Evolutionary conservation across 202 grass and related monocot genomes (phyloP), one percentile per base, ranked within the genome.

Genomic region (Saccharum hybrid): DNA sequence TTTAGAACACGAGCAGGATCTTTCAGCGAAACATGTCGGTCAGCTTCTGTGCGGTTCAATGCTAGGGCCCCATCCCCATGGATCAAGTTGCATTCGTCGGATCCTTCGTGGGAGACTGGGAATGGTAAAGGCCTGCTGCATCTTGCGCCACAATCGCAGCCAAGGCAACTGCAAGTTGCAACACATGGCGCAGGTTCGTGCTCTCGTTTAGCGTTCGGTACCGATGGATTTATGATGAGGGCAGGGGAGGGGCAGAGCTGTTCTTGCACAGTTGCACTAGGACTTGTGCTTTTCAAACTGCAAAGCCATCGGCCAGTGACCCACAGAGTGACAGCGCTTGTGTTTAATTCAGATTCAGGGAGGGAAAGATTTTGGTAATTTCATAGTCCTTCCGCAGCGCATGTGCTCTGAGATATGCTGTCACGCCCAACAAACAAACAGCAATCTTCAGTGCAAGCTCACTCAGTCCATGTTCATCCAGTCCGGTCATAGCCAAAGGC

Each of bases 11-110:
- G n/a, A 15, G 8, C 31, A 22, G 21, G 15, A 61, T 13, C 7
- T 38, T 69, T 23, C 86, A 38, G 14, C 26, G 6, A 37, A 34
- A n/a, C 67, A 72, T 73, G n/a, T 7, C 39, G 39, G 5, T 79
- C 49, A 33, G 38, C 14, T 36, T 64, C 64, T 79, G 71, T 57
- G 68, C 40, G 28, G 57, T 66, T 88, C 7, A 83, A 83, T 83
- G 81, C 46, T 39, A 14, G 45, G 80, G 31, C 1, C 38, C 80
- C 84, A 42, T 49, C 74, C 18, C 9, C 36, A 15, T 30, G 42
- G 49, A 40, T 63, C 73, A 78, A 72, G n/a, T n/a, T n/a, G n/a
- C n/a, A n/a, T n/a, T n/a, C n/a, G n/a, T n/a, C n/a, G n/a, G n/a
- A n/a, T n/a, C n/a, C n/a, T n/a, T n/a, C n/a, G n/a, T n/a, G n/a